Evolutionary conservation across 176 grass and related monocot genomes (phyloP).

Genomic region (Calamus simplicifolius): DNA sequence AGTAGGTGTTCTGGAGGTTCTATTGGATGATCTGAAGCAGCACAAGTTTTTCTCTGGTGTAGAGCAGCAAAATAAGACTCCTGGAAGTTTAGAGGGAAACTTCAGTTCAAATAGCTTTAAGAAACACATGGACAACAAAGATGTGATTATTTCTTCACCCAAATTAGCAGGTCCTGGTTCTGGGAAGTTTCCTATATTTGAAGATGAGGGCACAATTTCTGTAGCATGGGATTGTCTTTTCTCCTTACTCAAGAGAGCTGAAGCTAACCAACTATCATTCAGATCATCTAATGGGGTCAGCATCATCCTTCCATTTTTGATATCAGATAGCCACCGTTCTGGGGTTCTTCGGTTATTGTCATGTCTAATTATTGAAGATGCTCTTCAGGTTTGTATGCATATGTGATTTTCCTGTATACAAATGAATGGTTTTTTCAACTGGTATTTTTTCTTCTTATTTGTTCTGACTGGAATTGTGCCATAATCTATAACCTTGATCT

Average conservation of each 20-base stretch:
- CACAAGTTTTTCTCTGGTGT: conserved; percentile 73
- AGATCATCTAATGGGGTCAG: conserved; percentile 79
- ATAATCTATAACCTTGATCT: no score
- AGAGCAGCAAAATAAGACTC: conserved; percentile 65
- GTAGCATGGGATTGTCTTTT: conserved; percentile 99
- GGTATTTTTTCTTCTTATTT: no score
- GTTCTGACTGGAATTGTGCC: background rate
- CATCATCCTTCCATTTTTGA: conserved; percentile 76
- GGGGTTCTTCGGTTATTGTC: conserved; percentile 77
- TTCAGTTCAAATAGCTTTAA: conserved; percentile 41
- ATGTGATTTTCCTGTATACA: conserved; percentile 5
- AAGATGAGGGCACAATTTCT: conserved; percentile 81
- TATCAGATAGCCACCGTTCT: conserved; percentile 71
- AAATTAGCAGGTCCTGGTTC: conserved; percentile 64
- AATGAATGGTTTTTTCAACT: background rate
- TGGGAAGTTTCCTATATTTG: conserved; percentile 70
- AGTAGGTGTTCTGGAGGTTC: conserved; percentile 89
- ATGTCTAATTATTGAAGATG: conserved; percentile 97
- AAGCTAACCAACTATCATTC: conserved; percentile 93
- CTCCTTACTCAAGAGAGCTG: conserved; percentile 90
- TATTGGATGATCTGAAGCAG: conserved; percentile 96
- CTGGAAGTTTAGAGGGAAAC: conserved; percentile 37
- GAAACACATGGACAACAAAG: conserved; percentile 64
- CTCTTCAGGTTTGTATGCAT: conserved; percentile 63
- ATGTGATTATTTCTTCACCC: conserved; percentile 67